These are phyloP conservation scores for Saccharomycopsis babjevae DNA, from an alignment of 805 yeast species.

Conservation along the genomic window DNA sequence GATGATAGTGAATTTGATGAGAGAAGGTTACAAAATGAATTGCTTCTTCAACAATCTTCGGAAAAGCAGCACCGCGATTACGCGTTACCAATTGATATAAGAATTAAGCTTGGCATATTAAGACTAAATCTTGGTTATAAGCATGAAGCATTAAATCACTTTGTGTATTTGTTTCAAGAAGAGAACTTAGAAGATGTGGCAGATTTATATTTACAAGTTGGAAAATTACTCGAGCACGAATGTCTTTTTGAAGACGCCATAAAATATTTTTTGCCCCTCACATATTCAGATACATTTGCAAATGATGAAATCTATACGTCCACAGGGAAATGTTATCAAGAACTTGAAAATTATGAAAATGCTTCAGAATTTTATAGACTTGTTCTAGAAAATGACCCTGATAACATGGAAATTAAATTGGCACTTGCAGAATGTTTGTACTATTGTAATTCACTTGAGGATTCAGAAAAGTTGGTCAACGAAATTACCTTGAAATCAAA, in stretches of 20 bases:
- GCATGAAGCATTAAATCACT: constrained; percentile 67
- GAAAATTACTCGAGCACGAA: constrained; percentile 55
- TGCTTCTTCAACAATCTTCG: constrained; percentile 32
- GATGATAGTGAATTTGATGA: constrained; percentile 77
- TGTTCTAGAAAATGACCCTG: constrained; percentile 42
- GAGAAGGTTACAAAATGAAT: constrained; percentile 42
- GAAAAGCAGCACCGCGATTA: constrained; percentile 31
- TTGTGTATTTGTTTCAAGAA: constrained; percentile 42
- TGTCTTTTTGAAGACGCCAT: constrained; percentile 72
- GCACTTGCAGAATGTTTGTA: constrained; percentile 77
- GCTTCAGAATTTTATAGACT: constrained; percentile 52
- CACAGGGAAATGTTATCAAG: constrained; percentile 69
- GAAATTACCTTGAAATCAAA: constrained; percentile 34
- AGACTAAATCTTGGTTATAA: constrained; percentile 55
- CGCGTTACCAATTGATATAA: constrained; percentile 73
- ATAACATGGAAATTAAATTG: constrained; percentile 61
- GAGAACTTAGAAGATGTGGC: constrained; percentile 50
- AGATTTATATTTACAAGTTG: constrained; percentile 73
- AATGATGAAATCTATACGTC: constrained; percentile 39
- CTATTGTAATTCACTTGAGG: constrained; percentile 48
- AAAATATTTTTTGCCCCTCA: constrained; percentile 47
- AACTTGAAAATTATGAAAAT: constrained; percentile 54
- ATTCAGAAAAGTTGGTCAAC: constrained; percentile 42
- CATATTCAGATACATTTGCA: constrained; percentile 42
- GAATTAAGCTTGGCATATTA: constrained; percentile 69